Evolutionary conservation across 2,329 filamentous ascomycete species (phyloP), one percentile per base, ranked within the genome.

Genomic region (Exophiala sp.): DNA sequence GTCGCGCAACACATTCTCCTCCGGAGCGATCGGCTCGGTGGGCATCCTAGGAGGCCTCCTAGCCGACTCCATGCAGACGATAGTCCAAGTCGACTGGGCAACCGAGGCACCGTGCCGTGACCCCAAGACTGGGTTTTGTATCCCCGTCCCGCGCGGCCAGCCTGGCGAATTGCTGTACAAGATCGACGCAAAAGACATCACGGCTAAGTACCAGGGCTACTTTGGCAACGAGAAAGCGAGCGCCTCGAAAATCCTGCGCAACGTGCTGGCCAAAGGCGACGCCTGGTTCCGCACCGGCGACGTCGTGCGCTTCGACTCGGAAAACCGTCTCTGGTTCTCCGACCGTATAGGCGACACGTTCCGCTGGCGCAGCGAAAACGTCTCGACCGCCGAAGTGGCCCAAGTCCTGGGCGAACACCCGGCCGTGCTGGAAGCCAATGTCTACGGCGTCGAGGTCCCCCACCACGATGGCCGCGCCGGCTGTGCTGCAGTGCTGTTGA

Each of bases 21-120:
- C 79, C n/a, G 88, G 88, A 2, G 87, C 88, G 7, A 83, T 95
- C 39, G 88, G 89, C 2, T 80, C 85, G 35, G 78, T 78, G 52
- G 88, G 89, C 4, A 69, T 71, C 46, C 56, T 95, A 1, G 78
- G 78, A 50, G 70, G 74, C 19, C 42, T 79, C 0, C 50, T 88
- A 7, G 65, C 83, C 47, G 72, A 76, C 10, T 59, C 68, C 1
- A 67, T 66, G 6, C 65, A 78, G 3, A 74, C 77, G 7, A 72
- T 91, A 13, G 82, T 90, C 5, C 74, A 81, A 49, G 73, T 93
- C 18, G 87, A 95, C 62, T 80, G 79, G 63, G 78, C 82, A 18
- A 84, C 80, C 0, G 84, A 91, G 55, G 64, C 73, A 35, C 87
- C 87, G 0, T 70, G 67, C 58, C 83, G 88, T 37, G 80, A 89